Evolutionary conservation across 225 moss, liverwort and hornwort species (phyloP).

Genomic region (Climacium dendroides): DNA sequence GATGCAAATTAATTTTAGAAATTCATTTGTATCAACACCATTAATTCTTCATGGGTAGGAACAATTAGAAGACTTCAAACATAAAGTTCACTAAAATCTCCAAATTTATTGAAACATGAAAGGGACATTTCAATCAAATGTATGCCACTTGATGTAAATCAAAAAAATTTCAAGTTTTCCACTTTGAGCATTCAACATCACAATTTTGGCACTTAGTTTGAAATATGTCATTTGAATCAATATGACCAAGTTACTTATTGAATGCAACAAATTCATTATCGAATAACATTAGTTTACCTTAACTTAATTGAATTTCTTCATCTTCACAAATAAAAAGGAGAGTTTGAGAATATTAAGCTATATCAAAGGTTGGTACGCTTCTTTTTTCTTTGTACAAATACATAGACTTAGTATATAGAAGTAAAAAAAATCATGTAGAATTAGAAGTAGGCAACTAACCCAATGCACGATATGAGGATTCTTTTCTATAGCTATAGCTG

Average conservation of each 20-base stretch:
- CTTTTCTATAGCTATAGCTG: background rate
- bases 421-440: accelerated
- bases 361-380: background rate
- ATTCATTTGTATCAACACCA: background rate
- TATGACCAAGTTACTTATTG: too few species aligned
- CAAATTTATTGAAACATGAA: too few species aligned
- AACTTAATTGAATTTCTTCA: background rate
- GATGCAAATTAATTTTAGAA: background rate
- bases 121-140: background rate
- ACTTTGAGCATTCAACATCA: background rate
- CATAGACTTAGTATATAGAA: background rate
- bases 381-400: too few species aligned
- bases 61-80: background rate
- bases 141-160: background rate
- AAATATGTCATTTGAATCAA: too few species aligned
- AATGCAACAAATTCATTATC: too few species aligned
- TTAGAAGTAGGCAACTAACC: background rate
- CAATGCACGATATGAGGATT: background rate
- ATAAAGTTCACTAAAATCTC: too few species aligned
- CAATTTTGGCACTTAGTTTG: too few species aligned
- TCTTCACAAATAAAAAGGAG: background rate
- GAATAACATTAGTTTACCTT: too few species aligned
- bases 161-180: background rate
- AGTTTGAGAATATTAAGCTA: background rate
- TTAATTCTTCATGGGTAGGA: accelerated